Conservation (phyloP, 148 eudicot species). For the Gaultheria prostrata region DNA sequence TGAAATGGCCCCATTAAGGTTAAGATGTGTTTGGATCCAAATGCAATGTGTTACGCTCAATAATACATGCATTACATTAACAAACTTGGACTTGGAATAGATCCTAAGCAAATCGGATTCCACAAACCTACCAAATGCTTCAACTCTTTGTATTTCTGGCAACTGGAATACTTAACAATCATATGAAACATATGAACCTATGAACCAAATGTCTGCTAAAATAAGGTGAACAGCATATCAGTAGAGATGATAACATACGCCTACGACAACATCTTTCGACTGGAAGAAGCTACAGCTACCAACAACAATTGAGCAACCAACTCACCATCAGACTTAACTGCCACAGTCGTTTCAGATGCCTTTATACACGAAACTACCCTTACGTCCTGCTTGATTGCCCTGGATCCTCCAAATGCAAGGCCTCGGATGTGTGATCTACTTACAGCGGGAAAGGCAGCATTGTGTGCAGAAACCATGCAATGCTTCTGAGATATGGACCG, state of each 20-base stretch:
- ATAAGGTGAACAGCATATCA: background rate
- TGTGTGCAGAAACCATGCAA: conserved; percentile 26
- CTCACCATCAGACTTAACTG: conserved; percentile 58
- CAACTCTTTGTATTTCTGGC: background rate
- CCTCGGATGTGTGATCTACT: conserved; percentile 34
- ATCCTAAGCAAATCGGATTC: background rate
- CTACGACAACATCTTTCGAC: background rate
- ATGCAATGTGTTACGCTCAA: background rate
- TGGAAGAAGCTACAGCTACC: background rate
- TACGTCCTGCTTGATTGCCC: conserved; percentile 31
- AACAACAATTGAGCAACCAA: conserved; percentile 7
- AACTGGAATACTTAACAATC: background rate
- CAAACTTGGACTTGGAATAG: background rate
- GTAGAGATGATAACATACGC: background rate
- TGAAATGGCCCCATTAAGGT: conserved; percentile 22
- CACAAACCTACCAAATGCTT: background rate
- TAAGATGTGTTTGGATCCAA: background rate
- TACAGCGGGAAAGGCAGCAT: conserved; percentile 26
- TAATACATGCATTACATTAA: background rate
- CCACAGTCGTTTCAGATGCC: conserved; percentile 41
- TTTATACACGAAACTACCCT: conserved; percentile 46
- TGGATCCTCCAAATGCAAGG: conserved; percentile 31
- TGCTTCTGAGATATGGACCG: conserved; percentile 42
- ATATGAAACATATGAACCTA: background rate
- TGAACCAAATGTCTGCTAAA: background rate